Evolutionary conservation across 2,329 filamentous ascomycete genomes (phyloP).

Genomic region (Arthrobotrys sinensis): DNA sequence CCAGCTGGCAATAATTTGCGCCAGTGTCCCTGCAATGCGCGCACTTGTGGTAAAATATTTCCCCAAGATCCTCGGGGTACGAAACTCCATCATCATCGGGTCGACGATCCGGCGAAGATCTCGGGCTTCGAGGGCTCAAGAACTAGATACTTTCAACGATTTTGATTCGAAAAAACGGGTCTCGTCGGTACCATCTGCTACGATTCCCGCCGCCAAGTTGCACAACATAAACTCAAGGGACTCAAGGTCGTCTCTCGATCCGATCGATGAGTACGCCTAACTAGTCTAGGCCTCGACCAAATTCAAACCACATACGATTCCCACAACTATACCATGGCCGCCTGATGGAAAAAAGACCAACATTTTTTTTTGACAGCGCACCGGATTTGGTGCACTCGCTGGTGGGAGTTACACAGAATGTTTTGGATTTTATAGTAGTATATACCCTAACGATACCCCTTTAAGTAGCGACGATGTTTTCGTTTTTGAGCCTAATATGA

Average conservation of each 20-base stretch:
- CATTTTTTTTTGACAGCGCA: background rate
- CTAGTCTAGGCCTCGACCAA: background rate
- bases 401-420: constrained; percentile 18
- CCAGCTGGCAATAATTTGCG: constrained; percentile 47
- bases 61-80: constrained; percentile 43
- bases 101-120: constrained; percentile 41
- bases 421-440: background rate
- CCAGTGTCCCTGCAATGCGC: constrained; percentile 41
- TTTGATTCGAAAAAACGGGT: constrained; percentile 33
- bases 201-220: constrained; percentile 17
- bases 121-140: constrained; percentile 14
- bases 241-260: constrained; percentile 29
- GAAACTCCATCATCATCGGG: constrained; percentile 45
- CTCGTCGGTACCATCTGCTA: constrained; percentile 21
- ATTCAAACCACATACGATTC: too few species aligned
- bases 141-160: constrained; percentile 35
- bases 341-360: too few species aligned
- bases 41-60: constrained; percentile 52
- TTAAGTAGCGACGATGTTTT: background rate
- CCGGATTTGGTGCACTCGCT: background rate
- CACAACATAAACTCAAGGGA: constrained; percentile 29
- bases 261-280: constrained; percentile 44
- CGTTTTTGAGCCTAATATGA: background rate
- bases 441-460: constrained; percentile 20
- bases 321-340: too few species aligned